These are phyloP conservation scores for Botrytis aclada DNA, from an alignment of 2,329 filamentous ascomycete species.

Conservation along the genomic window DNA sequence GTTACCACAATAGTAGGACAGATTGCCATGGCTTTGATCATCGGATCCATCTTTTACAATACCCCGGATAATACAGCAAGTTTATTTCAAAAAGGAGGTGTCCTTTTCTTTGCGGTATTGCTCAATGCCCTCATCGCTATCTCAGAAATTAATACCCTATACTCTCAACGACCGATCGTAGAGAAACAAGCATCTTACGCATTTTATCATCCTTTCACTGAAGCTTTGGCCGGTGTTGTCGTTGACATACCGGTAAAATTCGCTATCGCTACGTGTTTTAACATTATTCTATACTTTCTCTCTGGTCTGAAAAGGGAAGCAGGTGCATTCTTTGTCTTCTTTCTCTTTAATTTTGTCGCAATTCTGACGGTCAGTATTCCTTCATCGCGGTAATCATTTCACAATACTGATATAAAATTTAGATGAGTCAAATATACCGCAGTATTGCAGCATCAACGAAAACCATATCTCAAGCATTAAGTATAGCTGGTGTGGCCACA, in stretches of 20 bases:
- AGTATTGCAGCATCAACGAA: conserved; percentile 72
- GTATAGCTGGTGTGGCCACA: conserved; percentile 54
- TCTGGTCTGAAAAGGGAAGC: conserved; percentile 64
- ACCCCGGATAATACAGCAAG: conserved; percentile 50
- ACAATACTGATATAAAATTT: conserved; percentile 57
- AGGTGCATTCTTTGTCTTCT: conserved; percentile 81
- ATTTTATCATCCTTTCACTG: conserved; percentile 84
- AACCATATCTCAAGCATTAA: conserved; percentile 64
- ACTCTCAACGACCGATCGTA: conserved; percentile 84
- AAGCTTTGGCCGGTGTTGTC: conserved; percentile 83
- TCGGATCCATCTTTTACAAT: conserved; percentile 64
- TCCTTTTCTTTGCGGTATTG: conserved; percentile 67
- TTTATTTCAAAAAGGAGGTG: conserved; percentile 61
- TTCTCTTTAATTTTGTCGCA: conserved; percentile 38
- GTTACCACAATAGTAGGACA: conserved; percentile 45
- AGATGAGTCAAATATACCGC: conserved; percentile 65
- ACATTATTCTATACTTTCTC: conserved; percentile 82
- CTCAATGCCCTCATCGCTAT: conserved; percentile 65
- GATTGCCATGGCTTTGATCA: conserved; percentile 57
- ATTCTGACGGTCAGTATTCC: conserved; percentile 61
- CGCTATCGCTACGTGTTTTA: conserved; percentile 70
- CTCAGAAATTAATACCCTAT: conserved; percentile 67
- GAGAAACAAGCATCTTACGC: conserved; percentile 88
- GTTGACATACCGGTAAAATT: conserved; percentile 84
- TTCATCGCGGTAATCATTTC: conserved; percentile 54